Evolutionary conservation across 1,139 yeast genomes (phyloP), one percentile per base, ranked within the genome.

Genomic region (Sugiyamaella castrensis): DNA sequence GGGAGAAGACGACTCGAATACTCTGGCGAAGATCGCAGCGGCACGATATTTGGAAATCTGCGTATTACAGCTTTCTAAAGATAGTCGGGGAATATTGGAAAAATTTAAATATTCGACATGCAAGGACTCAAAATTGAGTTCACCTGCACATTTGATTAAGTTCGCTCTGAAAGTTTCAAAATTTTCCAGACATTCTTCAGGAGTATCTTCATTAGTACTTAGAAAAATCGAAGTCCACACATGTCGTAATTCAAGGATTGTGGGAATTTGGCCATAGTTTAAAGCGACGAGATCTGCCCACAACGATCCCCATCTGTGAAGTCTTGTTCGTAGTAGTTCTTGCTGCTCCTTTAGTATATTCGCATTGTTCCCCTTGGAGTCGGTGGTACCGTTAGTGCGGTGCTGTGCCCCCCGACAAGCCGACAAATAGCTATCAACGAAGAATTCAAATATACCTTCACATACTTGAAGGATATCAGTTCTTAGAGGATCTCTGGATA

Each of bases 21-120:
- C 76, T 40, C 73, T 74, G 11, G 87, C 76, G 63, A 88, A 87
- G 27, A 83, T 76, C 0, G 85, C 72, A 40, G 86, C 75, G 0
- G 88, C 87, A 15, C 81, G 76, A 11, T 83, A 70, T 35, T 85
- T 84, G 1, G 88, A 82, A 13, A 82, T 70, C 57, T 87, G 91
- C 1, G 80, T 72, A 37, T 73, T 74, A 4, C 87, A 74, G 9
- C 79, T 74, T 1, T 72, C 70, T 3, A 67, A 48, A 36, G 77
- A 80, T 2, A 91, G 68, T 0, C 73, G 71, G 2, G 89, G 83
- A n/a, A 92, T 77, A 50, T 76, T 71, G 2, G 74, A 42, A 44
- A 61, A 62, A 52, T 67, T 67, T 35, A 57, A 38, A 55, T 58
- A 67, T 46, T 70, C 75, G 63, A 81, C 52, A 55, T 58, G 27